phyloP scores from a whole-genome alignment of 179 eudicot genomes.

The Silene coronaria region DNA sequence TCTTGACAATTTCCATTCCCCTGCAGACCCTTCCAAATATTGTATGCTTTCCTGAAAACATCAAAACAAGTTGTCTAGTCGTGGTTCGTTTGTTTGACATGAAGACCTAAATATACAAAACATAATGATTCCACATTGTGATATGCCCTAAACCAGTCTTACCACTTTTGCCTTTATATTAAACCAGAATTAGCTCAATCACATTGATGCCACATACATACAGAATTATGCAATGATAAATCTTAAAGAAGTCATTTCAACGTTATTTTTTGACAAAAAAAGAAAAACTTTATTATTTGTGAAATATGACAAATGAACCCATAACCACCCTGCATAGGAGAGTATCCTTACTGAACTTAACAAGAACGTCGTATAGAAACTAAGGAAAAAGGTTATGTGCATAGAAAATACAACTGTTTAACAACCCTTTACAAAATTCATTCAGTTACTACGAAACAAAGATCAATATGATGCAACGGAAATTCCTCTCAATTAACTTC shows the following conservation, averaged over 20 bases:
- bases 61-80: not conserved
- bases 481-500: not conserved
- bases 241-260: not conserved
- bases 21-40: conserved; percentile 89
- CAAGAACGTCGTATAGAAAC: not conserved
- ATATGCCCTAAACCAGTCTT: not conserved
- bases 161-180: too few species aligned
- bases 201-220: not conserved
- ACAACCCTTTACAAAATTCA: not conserved
- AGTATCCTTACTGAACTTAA: not conserved
- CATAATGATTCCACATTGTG: not conserved
- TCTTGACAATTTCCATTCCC: conserved; percentile 94
- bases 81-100: not conserved
- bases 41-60: conserved; percentile 75
- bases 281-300: not conserved
- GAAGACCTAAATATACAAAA: not conserved
- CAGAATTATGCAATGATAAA: not conserved
- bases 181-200: too few species aligned
- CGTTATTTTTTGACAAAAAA: not conserved
- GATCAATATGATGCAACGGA: not conserved
- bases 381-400: not conserved
- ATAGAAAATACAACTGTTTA: not conserved
- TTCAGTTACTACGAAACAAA: not conserved
- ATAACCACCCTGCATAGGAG: not conserved
- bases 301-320: conserved; percentile 3